Conservation (phyloP, 2,329 filamentous ascomycete species). For the Xylariaceae sp. region DNA sequence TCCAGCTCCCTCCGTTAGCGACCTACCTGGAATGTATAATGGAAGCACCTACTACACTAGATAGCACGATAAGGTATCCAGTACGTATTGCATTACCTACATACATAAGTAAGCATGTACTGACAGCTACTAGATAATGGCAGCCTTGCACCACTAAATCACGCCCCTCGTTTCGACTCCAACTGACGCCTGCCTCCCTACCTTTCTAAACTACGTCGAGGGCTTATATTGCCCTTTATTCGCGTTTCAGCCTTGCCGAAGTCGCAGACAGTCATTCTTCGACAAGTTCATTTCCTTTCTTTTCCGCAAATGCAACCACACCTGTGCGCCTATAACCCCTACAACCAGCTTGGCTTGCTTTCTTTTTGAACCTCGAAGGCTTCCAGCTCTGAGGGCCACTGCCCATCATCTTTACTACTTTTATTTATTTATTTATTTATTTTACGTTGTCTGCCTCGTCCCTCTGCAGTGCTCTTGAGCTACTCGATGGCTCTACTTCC, state of each 20-base stretch:
- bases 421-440: background rate
- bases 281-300: background rate
- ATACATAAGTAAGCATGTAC: too few species aligned
- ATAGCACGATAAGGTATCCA: too few species aligned
- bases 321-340: background rate
- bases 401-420: background rate
- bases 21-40: too few species aligned
- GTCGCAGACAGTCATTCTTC: too few species aligned
- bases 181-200: too few species aligned
- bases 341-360: background rate
- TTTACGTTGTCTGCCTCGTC: background rate
- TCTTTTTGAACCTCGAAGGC: background rate
- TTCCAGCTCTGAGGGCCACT: background rate
- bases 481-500: slow-evolving; percentile 18
- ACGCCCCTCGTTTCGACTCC: background rate
- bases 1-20: too few species aligned
- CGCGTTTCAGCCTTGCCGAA: too few species aligned
- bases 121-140: too few species aligned
- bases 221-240: background rate
- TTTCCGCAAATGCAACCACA: background rate
- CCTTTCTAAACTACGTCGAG: background rate
- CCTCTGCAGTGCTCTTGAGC: background rate
- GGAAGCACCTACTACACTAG: too few species aligned
- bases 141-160: background rate
- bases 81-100: background rate